A percentile compares a stretch with the other conserved stretches of the same genome.
Evolutionary conservation across 2,329 filamentous ascomycete genomes (phyloP).

Genomic region (Spiromastix sp.): DNA sequence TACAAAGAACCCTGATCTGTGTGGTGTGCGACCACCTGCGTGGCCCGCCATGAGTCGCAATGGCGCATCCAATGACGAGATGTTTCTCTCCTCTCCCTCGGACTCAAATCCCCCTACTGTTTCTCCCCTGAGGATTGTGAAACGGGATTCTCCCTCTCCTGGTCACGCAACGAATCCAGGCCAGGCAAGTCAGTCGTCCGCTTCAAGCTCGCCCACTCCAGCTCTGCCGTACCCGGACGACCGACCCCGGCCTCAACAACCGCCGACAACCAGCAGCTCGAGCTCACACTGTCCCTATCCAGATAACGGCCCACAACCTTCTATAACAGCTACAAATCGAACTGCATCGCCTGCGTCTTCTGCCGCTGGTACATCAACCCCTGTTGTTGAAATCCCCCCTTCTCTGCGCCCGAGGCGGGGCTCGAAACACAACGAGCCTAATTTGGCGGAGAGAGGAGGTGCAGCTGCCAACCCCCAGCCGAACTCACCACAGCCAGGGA

Average conservation of each 20-base stretch:
- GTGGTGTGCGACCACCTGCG: no score
- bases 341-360: slow-evolving; percentile 21
- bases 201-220: slow-evolving; percentile 54
- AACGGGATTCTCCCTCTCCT: slow-evolving; percentile 58
- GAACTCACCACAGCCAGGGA: slow-evolving; percentile 67
- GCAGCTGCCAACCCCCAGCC: slow-evolving; percentile 66
- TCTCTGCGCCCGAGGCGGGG: slow-evolving; percentile 40
- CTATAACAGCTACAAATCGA: slow-evolving; percentile 11
- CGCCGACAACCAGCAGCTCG: slow-evolving; percentile 21
- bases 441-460: slow-evolving; percentile 69
- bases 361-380: slow-evolving; percentile 19
- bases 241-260: slow-evolving; percentile 31
- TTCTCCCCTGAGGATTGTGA: slow-evolving; percentile 75
- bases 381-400: slow-evolving; percentile 27
- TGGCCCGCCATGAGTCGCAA: slow-evolving; percentile 33
- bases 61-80: slow-evolving; percentile 62
- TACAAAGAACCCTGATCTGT: no score
- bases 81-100: slow-evolving; percentile 56
- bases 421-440: slow-evolving; percentile 43
- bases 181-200: slow-evolving; percentile 42
- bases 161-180: no score
- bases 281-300: slow-evolving; percentile 26
- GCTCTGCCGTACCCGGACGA: slow-evolving; percentile 65
- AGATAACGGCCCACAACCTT: slow-evolving; percentile 17
- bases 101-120: slow-evolving; percentile 63